Evolutionary conservation across 1,284 basidiomycete genomes (phyloP), one percentile per base, ranked within the genome.

Genomic region (Malassezia furfur): DNA sequence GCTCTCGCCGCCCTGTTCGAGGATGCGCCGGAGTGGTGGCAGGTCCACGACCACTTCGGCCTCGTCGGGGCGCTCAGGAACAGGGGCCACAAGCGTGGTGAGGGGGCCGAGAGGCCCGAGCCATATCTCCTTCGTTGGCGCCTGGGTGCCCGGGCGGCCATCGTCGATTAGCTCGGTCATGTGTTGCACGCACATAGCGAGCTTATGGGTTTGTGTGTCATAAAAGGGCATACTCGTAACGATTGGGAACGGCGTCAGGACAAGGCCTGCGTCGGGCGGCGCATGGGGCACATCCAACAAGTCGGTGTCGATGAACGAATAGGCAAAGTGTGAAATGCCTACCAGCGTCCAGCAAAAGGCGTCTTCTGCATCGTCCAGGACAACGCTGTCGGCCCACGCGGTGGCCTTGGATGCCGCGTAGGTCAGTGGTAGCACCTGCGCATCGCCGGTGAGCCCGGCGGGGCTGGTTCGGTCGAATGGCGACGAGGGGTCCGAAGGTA

Each of bases 341-440:
- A 91, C 88, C 63, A 96, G 90, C 9, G 88, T 90, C 91, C 91
- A 96, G 69, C 88, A 89, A 57, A 91, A 80, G 77, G 88, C 90
- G 72, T 96, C 91, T 69, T 93, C 88, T 12, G 94, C 88, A 74
- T 88, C 86, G 67, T 91, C 88, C 21, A 82, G 83, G 48, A 85
- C 80, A 5, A n/a, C n/a, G 21, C 35, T 34, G n/a, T 37, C n/a
- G 5, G 6, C 34, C 35, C 38, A 48, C 17, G 53, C 25, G 2
- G 34, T n/a, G 28, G 45, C 35, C 11, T 32, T 48, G 15, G 46
- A 17, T 12, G 36, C n/a, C 7, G 48, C 40, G 31, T 51, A 54
- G 10, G 31, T 43, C 25, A 56, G 51, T 9, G 50, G 57, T 19
- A 51, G 36, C 28, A 38, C 21, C 14, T 50, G 52, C 17, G 49